A percentile compares a stretch with the other conserved stretches of the same genome.
phyloP scores from a whole-genome alignment of 2,329 filamentous ascomycete species.

The Hypoxylon sp. region DNA sequence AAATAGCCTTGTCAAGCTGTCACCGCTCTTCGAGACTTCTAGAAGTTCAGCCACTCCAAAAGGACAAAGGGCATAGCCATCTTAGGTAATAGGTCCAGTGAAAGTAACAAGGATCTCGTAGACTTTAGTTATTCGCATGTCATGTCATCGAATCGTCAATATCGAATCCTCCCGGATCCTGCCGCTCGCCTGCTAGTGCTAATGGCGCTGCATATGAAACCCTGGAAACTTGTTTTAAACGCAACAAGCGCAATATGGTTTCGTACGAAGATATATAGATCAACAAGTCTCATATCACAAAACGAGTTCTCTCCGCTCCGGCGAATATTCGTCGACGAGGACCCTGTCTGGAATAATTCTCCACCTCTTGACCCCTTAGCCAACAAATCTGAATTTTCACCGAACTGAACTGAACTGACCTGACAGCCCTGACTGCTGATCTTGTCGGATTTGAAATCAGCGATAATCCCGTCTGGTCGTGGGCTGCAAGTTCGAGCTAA shows the following conservation, averaged over 20 bases:
- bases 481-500: conserved; percentile 22
- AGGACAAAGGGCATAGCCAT: conserved; percentile 26
- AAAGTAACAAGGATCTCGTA: conserved; percentile 18
- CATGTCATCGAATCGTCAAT: conserved; percentile 42
- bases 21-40: conserved; percentile 42
- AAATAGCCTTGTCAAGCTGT: conserved; percentile 35
- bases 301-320: conserved; percentile 38
- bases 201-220: conserved; percentile 38
- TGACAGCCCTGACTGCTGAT: conserved; percentile 1
- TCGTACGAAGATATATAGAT: conserved; percentile 36
- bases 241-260: conserved; percentile 19
- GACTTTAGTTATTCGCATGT: conserved; percentile 25
- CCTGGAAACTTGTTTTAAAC: conserved; percentile 41
- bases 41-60: conserved; percentile 34
- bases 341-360: conserved; percentile 28
- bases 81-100: conserved; percentile 41
- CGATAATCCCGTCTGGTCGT: conserved; percentile 16
- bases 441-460: conserved; percentile 38
- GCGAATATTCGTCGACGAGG: conserved; percentile 46
- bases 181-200: conserved; percentile 27
- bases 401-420: background rate
- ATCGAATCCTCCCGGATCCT: conserved; percentile 40
- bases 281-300: conserved; percentile 38
- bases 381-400: conserved; percentile 18
- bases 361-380: conserved; percentile 30